A percentile compares a stretch with the other conserved stretches of the same genome.
phyloP scores from a whole-genome alignment of 768 basidiomycete species.

The Psilocybe sp. region DNA sequence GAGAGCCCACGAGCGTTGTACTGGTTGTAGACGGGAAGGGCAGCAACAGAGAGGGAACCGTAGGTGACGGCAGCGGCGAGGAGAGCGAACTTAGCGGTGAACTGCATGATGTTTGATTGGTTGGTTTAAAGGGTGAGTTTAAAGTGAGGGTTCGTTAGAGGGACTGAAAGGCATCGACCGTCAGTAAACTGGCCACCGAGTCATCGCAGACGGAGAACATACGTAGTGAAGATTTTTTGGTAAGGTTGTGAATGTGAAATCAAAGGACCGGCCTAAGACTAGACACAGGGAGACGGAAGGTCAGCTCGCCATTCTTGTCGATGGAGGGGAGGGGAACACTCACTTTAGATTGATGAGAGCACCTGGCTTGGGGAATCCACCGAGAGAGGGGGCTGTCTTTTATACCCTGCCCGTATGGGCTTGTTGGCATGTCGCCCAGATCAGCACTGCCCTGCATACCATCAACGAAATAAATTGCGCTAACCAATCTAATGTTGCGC shows the following conservation, averaged over 20 bases:
- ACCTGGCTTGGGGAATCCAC: constrained; percentile 9
- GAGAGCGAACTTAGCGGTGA: constrained; percentile 19
- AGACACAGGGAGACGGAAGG: constrained; percentile 1
- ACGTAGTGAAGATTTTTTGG: constrained; percentile 13
- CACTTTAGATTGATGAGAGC: constrained; percentile 5
- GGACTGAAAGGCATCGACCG: constrained; percentile 1
- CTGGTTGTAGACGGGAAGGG: constrained; percentile 12
- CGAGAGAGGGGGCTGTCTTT: background rate
- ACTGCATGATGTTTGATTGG: constrained; percentile 14
- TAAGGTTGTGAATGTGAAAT: constrained; percentile 14
- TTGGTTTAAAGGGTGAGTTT: constrained; percentile 7
- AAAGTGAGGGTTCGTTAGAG: constrained; percentile 7
- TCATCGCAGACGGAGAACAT: background rate
- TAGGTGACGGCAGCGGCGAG: constrained; percentile 18
- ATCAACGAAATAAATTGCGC: too few species aligned
- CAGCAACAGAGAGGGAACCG: constrained; percentile 14
- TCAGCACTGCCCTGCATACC: too few species aligned
- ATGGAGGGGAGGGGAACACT: background rate
- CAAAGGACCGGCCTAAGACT: constrained; percentile 25
- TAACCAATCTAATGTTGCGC: too few species aligned
- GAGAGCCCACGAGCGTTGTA: constrained; percentile 11
- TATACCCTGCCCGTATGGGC: background rate
- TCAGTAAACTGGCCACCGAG: background rate
- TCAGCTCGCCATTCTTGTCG: background rate
- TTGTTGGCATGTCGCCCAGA: too few species aligned